Conservation (phyloP, 306 rosid genomes). For the Pachyrhizus erosus region DNA sequence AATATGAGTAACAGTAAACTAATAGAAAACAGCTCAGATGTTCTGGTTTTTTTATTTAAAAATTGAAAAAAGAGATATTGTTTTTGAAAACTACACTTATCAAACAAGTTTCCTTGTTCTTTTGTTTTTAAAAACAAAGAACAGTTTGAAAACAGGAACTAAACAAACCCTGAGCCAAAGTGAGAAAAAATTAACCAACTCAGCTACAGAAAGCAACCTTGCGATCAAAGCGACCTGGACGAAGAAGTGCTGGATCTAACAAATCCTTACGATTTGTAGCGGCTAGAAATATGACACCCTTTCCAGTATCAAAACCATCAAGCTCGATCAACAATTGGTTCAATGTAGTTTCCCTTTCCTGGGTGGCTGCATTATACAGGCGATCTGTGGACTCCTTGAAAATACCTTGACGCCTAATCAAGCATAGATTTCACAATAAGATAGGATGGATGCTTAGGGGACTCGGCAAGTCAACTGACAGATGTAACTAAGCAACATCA, state of each 20-base stretch:
- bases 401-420: constrained; percentile 94
- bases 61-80: not conserved
- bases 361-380: constrained; percentile 92
- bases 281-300: constrained; percentile 96
- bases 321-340: constrained; percentile 96
- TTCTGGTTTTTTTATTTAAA: not conserved
- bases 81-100: not conserved
- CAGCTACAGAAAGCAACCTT: constrained; percentile 71
- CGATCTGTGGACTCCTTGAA: constrained; percentile 82
- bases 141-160: not conserved
- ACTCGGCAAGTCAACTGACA: constrained; percentile 35
- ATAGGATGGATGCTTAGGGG: constrained; percentile 31
- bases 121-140: not conserved
- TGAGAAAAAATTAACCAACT: constrained; percentile 35
- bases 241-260: constrained; percentile 98
- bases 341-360: constrained; percentile 99
- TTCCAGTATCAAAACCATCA: constrained; percentile 99
- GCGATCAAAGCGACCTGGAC: constrained; percentile 99
- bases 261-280: constrained; percentile 98
- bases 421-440: constrained; percentile 44
- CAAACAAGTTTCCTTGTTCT: not conserved
- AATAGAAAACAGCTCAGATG: not conserved
- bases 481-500: constrained; percentile 36
- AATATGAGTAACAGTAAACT: not conserved
- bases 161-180: constrained; percentile 22